Percentiles rank a stretch among this genome's conserved stretches.
Conservation (phyloP, 495 filamentous ascomycete genomes). For the Apiosordaria backusii region DNA sequence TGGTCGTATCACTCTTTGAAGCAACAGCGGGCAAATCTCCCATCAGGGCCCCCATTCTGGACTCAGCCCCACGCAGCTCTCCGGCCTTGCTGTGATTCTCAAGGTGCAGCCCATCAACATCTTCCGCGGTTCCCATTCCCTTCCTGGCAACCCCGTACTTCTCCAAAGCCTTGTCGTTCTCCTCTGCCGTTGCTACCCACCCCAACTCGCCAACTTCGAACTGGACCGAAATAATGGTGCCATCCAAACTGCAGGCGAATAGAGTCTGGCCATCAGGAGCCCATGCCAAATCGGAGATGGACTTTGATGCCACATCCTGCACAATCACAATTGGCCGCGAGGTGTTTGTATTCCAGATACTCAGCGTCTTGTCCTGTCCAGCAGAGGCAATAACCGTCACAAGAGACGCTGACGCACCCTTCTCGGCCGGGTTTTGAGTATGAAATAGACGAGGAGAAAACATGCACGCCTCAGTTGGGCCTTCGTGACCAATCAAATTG, state of each 20-base stretch:
- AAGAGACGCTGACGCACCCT: constrained; percentile 41
- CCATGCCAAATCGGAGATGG: constrained; percentile 93
- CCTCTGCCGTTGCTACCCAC: constrained; percentile 60
- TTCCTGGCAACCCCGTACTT: constrained; percentile 87
- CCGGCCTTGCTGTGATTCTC: constrained; percentile 91
- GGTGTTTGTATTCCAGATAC: constrained; percentile 94
- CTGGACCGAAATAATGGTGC: constrained; percentile 69
- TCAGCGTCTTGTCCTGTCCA: constrained; percentile 92
- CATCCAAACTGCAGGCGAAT: constrained; percentile 83
- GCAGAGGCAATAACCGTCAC: constrained; percentile 96
- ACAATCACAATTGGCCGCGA: constrained; percentile 83
- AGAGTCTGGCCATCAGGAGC: constrained; percentile 84
- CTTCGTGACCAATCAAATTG: constrained; percentile 95
- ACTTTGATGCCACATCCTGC: constrained; percentile 82
- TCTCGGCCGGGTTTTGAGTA: constrained; percentile 58
- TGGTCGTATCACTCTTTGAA: constrained; percentile 6
- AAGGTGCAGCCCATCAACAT: constrained; percentile 76
- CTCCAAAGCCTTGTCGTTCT: constrained; percentile 87
- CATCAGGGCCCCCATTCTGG: constrained; percentile 96
- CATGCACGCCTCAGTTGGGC: constrained; percentile 92
- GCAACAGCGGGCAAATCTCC: constrained; percentile 60
- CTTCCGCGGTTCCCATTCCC: constrained; percentile 84
- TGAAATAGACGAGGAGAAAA: constrained; percentile 89
- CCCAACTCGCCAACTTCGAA: constrained; percentile 49
- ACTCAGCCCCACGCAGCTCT: constrained; percentile 83